These are phyloP conservation scores for Polytrichum formosum DNA, from an alignment of 225 moss, liverwort and hornwort species.

Conservation along the genomic window DNA sequence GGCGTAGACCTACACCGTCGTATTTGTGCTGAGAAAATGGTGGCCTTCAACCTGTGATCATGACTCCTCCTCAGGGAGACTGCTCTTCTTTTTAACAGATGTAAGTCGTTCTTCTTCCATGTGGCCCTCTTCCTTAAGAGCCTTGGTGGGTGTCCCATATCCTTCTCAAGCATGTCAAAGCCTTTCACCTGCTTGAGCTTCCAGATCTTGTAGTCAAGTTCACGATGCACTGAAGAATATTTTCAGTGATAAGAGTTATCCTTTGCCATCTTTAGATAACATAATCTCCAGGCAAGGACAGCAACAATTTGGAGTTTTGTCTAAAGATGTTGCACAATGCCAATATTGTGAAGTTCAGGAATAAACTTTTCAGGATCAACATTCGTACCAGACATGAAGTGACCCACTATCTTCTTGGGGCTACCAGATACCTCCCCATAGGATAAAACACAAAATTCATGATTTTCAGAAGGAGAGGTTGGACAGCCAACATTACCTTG, in stretches of 20 bases:
- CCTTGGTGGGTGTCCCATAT: background rate
- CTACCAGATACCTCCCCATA: too few relatives aligned
- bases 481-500: background rate
- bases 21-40: constrained; percentile 7
- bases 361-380: too few relatives aligned
- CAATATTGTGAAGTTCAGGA: too few relatives aligned
- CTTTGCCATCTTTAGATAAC: too few relatives aligned
- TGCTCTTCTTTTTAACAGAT: constrained; percentile 5
- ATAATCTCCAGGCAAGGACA: too few relatives aligned
- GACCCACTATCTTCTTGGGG: too few relatives aligned
- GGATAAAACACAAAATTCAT: too few relatives aligned
- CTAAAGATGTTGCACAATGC: too few relatives aligned
- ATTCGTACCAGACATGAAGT: too few relatives aligned
- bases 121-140: constrained; percentile 7
- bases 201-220: constrained; percentile 2
- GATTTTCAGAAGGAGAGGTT: background rate
- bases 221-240: background rate
- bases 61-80: constrained; percentile 1
- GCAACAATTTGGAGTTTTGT: too few relatives aligned
- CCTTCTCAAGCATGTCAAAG: constrained; percentile 4
- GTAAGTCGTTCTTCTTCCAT: constrained; percentile 11
- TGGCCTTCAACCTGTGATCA: background rate
- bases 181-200: background rate
- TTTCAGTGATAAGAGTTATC: too few relatives aligned
- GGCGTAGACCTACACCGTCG: background rate